Evolutionary conservation across 2,329 filamentous ascomycete species (phyloP).

Genomic region (Penicillium sp.): DNA sequence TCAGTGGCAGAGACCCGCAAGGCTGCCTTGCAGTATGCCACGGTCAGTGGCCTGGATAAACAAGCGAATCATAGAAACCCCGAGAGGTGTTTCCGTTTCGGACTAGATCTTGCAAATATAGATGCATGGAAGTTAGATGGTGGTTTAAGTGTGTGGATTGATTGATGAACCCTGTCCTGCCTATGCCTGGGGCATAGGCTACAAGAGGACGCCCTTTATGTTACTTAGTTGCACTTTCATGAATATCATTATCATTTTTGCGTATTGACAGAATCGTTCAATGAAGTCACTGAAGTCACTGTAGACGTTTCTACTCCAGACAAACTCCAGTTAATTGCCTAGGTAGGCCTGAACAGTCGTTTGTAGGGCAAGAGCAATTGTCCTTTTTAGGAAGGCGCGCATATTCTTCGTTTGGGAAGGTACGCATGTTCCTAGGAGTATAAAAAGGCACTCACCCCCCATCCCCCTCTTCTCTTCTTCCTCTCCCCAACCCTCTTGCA

Average conservation of each 20-base stretch:
- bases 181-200: conserved; percentile 8
- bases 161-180: not conserved
- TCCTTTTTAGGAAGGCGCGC: not conserved
- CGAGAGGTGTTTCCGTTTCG: not conserved
- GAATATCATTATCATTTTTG: conserved; percentile 2
- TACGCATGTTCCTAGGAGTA: not conserved
- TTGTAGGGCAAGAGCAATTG: not conserved
- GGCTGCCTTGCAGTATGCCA: not conserved
- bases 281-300: not conserved
- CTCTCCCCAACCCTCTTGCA: not conserved
- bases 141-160: conserved; percentile 1
- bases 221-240: conserved; percentile 1
- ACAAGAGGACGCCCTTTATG: not conserved
- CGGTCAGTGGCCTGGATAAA: not conserved
- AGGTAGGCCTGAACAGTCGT: not conserved
- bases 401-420: not conserved
- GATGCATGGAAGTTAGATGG: conserved; percentile 3
- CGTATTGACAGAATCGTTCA: not conserved
- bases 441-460: not conserved
- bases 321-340: no score
- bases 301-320: not conserved
- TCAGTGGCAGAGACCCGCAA: not conserved
- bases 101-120: not conserved
- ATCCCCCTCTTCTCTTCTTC: not conserved
- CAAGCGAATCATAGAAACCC: not conserved